A percentile compares a stretch with the other conserved stretches of the same genome.
Conservation (phyloP, 179 eudicot genomes). For the Beta corolliflora region DNA sequence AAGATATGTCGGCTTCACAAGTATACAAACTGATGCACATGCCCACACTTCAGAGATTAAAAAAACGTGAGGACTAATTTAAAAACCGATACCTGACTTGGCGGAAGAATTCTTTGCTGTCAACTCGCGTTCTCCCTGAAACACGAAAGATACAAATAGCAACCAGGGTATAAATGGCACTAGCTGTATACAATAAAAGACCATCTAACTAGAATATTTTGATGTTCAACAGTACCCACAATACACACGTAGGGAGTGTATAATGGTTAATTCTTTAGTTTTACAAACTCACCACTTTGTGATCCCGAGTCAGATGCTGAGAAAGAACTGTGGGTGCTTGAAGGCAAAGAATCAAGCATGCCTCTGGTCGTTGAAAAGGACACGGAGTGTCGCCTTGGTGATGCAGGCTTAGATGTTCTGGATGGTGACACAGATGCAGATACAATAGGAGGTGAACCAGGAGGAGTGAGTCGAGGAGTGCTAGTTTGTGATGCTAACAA, state of each 20-base stretch:
- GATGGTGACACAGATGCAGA: constrained; percentile 80
- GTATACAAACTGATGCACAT: not conserved
- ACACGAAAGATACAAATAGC: constrained; percentile 11
- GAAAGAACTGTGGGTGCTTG: constrained; percentile 62
- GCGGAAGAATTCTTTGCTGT: constrained; percentile 97
- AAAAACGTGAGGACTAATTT: too few relatives aligned
- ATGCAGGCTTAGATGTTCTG: constrained; percentile 63
- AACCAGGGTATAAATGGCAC: not conserved
- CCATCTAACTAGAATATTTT: not conserved
- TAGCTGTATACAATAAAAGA: too few relatives aligned
- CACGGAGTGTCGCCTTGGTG: constrained; percentile 84
- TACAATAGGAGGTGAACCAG: constrained; percentile 76
- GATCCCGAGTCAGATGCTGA: constrained; percentile 61
- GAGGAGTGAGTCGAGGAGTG: constrained; percentile 92
- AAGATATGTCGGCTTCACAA: not conserved
- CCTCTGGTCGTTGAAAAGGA: constrained; percentile 73
- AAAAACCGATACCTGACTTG: constrained; percentile 88
- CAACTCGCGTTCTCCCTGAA: constrained; percentile 85
- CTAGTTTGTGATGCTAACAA: constrained; percentile 76
- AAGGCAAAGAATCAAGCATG: constrained; percentile 55
- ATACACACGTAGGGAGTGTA: not conserved
- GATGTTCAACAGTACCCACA: not conserved
- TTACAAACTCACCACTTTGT: constrained; percentile 49
- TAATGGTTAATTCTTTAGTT: not conserved
- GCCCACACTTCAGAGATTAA: not conserved